Evolutionary conservation across 495 filamentous ascomycete species (phyloP).

Genomic region (Hypoxylon fuscum): DNA sequence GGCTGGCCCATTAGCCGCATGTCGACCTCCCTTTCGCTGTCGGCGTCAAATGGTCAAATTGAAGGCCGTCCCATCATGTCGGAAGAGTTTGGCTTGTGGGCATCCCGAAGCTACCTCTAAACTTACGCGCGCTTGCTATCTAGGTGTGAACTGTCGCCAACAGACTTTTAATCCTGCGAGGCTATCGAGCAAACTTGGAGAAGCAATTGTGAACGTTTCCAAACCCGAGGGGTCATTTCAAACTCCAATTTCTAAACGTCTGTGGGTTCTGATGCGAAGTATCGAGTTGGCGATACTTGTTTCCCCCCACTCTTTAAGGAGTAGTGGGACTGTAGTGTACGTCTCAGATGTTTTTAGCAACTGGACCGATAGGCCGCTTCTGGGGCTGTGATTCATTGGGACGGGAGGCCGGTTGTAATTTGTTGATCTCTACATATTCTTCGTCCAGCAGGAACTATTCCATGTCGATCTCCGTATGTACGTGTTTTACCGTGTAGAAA

Average conservation of each 20-base stretch:
- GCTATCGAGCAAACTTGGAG: neutral
- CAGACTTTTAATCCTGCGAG: neutral
- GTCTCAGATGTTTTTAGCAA: slow-evolving; percentile 34
- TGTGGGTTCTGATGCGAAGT: slow-evolving; percentile 17
- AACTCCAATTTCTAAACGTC: slow-evolving; percentile 14
- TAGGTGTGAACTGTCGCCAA: neutral
- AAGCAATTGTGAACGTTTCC: slow-evolving; percentile 12
- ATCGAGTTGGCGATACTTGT: slow-evolving; percentile 1
- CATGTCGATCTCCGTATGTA: slow-evolving; percentile 17
- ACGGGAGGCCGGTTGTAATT: neutral
- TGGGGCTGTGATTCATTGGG: slow-evolving; percentile 16
- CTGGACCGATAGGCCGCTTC: neutral
- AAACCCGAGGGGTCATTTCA: slow-evolving; percentile 9
- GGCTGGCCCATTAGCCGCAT: slow-evolving; percentile 32
- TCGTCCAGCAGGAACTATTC: slow-evolving; percentile 18
- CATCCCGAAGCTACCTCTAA: neutral
- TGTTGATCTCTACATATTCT: slow-evolving; percentile 18
- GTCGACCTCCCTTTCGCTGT: neutral
- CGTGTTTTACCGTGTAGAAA: neutral
- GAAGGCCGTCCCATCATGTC: slow-evolving; percentile 3
- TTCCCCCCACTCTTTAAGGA: slow-evolving; percentile 7
- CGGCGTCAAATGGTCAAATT: slow-evolving; percentile 31
- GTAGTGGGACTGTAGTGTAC: slow-evolving; percentile 12
- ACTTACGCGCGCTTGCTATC: slow-evolving; percentile 11
- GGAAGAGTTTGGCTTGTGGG: slow-evolving; percentile 3